Percentiles rank a stretch among this genome's conserved stretches.
These are phyloP conservation scores for Huntiella abstrusa DNA, from an alignment of 2,329 filamentous ascomycete genomes.

Conservation along the genomic window DNA sequence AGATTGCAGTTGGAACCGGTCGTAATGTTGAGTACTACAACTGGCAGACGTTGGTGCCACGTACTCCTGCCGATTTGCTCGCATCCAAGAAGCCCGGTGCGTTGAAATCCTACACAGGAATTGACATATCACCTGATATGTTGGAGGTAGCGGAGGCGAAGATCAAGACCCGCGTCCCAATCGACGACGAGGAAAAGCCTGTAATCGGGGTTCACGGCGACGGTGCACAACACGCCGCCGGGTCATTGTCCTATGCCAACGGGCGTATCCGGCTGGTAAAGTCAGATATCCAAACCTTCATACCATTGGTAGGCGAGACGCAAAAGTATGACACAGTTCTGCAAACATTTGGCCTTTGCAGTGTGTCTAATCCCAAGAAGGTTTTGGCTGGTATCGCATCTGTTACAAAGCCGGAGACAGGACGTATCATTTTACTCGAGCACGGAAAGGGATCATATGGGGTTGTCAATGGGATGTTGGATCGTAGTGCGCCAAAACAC, in stretches of 20 bases:
- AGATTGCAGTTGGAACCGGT: slow-evolving; percentile 44
- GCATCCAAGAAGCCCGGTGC: slow-evolving; percentile 3
- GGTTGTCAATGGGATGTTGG: slow-evolving; percentile 35
- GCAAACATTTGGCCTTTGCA: slow-evolving; percentile 47
- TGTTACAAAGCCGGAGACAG: slow-evolving; percentile 32
- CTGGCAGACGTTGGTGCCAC: slow-evolving; percentile 26
- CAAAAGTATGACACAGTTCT: slow-evolving; percentile 39
- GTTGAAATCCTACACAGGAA: slow-evolving; percentile 38
- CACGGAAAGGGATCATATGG: slow-evolving; percentile 39
- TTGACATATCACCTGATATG: slow-evolving; percentile 43
- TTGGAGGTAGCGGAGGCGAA: slow-evolving; percentile 36
- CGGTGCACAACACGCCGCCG: slow-evolving; percentile 10
- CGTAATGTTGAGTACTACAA: slow-evolving; percentile 41
- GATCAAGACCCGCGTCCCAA: slow-evolving; percentile 25
- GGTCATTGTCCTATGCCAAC: slow-evolving; percentile 20
- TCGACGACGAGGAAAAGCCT: slow-evolving; percentile 21
- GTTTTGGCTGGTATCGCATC: slow-evolving; percentile 35
- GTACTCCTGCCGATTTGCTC: slow-evolving; percentile 6
- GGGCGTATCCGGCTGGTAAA: slow-evolving; percentile 28
- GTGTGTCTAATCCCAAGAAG: slow-evolving; percentile 34
- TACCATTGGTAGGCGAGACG: slow-evolving; percentile 21
- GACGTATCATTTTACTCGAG: slow-evolving; percentile 42
- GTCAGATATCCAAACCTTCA: slow-evolving; percentile 26
- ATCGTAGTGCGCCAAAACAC: slow-evolving; percentile 34
- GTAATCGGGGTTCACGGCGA: slow-evolving; percentile 17